These are phyloP conservation scores for Scedosporium boydii DNA, from an alignment of 2,329 filamentous ascomycete genomes.

Conservation along the genomic window DNA sequence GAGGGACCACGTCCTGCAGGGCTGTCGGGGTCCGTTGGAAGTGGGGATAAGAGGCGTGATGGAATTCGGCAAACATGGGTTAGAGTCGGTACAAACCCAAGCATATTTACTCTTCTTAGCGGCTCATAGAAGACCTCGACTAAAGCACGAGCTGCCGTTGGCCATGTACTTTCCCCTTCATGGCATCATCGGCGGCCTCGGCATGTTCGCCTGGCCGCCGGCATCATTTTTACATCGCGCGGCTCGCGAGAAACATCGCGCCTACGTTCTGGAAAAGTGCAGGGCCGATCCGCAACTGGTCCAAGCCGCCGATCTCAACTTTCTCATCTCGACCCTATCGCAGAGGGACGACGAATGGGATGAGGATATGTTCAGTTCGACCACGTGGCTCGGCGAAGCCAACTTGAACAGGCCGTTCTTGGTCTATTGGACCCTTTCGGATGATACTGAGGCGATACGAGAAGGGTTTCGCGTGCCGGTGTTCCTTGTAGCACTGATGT, in stretches of 20 bases:
- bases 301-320: background rate
- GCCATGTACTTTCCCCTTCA: background rate
- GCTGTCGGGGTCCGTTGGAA: background rate
- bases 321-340: background rate
- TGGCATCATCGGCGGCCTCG: background rate
- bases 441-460: background rate
- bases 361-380: background rate
- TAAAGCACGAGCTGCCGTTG: background rate
- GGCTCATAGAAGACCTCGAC: background rate
- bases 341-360: background rate
- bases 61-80: background rate
- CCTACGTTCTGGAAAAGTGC: background rate
- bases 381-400: background rate
- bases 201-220: background rate
- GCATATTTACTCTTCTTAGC: background rate
- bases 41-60: background rate
- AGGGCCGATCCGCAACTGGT: background rate
- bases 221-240: background rate
- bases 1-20: background rate
- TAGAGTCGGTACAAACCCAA: background rate
- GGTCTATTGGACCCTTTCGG: background rate
- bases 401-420: background rate
- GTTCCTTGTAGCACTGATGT: background rate
- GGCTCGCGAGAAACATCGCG: background rate
- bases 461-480: background rate